A percentile compares a stretch with the other conserved stretches of the same genome.
These are phyloP conservation scores for Artemisia tridentata DNA, from an alignment of 129 eudicot species.

Conservation along the genomic window DNA sequence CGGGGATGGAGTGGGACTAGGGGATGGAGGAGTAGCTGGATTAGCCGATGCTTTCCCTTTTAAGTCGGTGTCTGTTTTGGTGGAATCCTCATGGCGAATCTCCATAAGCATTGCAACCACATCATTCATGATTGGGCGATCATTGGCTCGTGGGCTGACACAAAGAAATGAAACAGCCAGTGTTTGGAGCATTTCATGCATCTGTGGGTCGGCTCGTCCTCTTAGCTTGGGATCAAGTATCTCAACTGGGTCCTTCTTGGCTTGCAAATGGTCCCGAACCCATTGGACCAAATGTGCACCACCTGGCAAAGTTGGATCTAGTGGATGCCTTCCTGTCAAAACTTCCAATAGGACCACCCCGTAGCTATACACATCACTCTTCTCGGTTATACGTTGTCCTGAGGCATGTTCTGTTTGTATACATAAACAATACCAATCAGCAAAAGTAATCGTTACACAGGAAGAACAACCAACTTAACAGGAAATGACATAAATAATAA, in stretches of 20 bases:
- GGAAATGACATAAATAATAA: too few species aligned
- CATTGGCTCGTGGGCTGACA: slow-evolving; percentile 65
- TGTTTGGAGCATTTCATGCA: slow-evolving; percentile 97
- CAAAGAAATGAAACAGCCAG: slow-evolving; percentile 87
- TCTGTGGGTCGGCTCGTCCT: slow-evolving; percentile 88
- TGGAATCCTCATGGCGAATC: slow-evolving; percentile 61
- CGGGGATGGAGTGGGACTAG: slow-evolving; percentile 23
- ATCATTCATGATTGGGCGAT: slow-evolving; percentile 93
- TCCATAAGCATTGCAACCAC: slow-evolving; percentile 95
- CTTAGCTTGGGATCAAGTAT: slow-evolving; percentile 83
- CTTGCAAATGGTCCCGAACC: slow-evolving; percentile 77
- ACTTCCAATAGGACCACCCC: slow-evolving; percentile 94
- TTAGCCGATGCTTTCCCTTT: slow-evolving; percentile 42
- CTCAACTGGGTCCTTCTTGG: slow-evolving; percentile 55
- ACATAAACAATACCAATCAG: slow-evolving; percentile 3
- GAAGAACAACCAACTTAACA: neutral
- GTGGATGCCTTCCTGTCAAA: slow-evolving; percentile 94
- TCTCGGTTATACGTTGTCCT: slow-evolving; percentile 71
- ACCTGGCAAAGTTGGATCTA: slow-evolving; percentile 92
- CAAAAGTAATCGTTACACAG: neutral
- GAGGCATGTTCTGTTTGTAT: slow-evolving; percentile 69
- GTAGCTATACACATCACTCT: slow-evolving; percentile 93
- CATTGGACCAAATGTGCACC: slow-evolving; percentile 91
- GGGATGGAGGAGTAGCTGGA: slow-evolving; percentile 6
- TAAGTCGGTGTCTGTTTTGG: slow-evolving; percentile 46